Evolutionary conservation across 192 early-diverging fungal species (phyloP).

Genomic region (Coemansia interrupta): DNA sequence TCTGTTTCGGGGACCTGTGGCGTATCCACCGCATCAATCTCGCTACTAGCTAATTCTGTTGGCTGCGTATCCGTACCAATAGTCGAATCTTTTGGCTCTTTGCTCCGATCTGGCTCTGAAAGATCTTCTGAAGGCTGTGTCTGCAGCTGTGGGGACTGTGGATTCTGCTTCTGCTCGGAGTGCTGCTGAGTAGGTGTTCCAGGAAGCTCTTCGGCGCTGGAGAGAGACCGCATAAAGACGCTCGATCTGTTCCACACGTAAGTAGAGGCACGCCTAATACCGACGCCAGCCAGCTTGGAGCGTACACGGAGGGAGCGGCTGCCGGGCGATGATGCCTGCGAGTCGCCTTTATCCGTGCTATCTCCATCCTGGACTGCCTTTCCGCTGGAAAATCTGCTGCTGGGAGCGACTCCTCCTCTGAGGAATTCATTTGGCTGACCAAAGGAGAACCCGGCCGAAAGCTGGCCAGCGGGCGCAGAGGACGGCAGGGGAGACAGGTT

Average conservation of each 20-base stretch:
- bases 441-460: not conserved
- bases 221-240: conserved; percentile 43
- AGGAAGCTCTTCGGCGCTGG: conserved; percentile 39
- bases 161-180: conserved; percentile 1
- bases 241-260: conserved; percentile 50
- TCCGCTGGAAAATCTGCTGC: not conserved
- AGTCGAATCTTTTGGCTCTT: too few species aligned
- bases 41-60: not conserved
- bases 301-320: conserved; percentile 35
- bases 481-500: not conserved
- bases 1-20: not conserved
- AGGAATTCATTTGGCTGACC: not conserved
- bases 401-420: not conserved
- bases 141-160: conserved; percentile 5
- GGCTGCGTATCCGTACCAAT: not conserved
- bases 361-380: conserved; percentile 1
- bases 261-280: conserved; percentile 46
- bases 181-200: conserved; percentile 7
- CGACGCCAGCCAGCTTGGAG: conserved; percentile 38
- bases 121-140: not conserved
- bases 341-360: conserved; percentile 3
- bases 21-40: not conserved
- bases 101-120: too few species aligned
- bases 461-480: not conserved
- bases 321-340: conserved; percentile 13